phyloP scores from a whole-genome alignment of 2,329 filamentous ascomycete genomes.

The Talaromyces funiculosus region DNA sequence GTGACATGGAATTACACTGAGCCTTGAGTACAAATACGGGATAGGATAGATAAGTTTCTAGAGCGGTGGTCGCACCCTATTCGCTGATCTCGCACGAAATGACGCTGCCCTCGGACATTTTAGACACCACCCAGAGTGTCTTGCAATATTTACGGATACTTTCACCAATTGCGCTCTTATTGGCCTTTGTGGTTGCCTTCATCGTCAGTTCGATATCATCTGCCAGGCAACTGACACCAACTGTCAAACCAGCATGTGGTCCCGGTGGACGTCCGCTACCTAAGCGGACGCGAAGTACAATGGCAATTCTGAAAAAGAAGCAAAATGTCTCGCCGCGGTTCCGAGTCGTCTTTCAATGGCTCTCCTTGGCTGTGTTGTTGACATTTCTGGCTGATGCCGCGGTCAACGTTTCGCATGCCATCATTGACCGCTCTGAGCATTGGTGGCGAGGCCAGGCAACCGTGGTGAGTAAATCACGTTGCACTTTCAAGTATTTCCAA shows the following conservation, averaged over 20 bases:
- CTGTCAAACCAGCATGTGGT: slow-evolving; percentile 55
- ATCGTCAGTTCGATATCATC: slow-evolving; percentile 55
- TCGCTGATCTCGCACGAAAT: slow-evolving; percentile 17
- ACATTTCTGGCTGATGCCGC: slow-evolving; percentile 71
- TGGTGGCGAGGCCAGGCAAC: slow-evolving; percentile 81
- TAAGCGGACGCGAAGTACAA: slow-evolving; percentile 51
- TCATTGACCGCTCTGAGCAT: slow-evolving; percentile 57
- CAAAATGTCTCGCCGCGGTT: slow-evolving; percentile 59
- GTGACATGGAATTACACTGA: slow-evolving; percentile 16
- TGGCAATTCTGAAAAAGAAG: slow-evolving; percentile 41
- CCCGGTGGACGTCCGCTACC: slow-evolving; percentile 85
- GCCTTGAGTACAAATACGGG: slow-evolving; percentile 3
- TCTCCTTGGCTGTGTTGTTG: slow-evolving; percentile 64
- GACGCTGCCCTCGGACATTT: slow-evolving; percentile 34
- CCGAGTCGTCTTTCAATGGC: slow-evolving; percentile 69
- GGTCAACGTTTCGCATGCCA: slow-evolving; percentile 68
- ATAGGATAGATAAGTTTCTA: slow-evolving; percentile 11
- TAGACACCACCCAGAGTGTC: slow-evolving; percentile 47
- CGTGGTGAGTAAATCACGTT: slow-evolving; percentile 53
- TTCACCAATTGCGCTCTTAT: slow-evolving; percentile 59
- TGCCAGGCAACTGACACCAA: slow-evolving; percentile 43
- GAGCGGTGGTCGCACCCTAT: slow-evolving; percentile 10
- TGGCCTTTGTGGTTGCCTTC: slow-evolving; percentile 60
- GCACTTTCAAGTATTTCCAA: not conserved
- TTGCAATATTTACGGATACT: slow-evolving; percentile 50